phyloP scores from a whole-genome alignment of 352 stramenopile species.

The Phytophthora syringae region DNA sequence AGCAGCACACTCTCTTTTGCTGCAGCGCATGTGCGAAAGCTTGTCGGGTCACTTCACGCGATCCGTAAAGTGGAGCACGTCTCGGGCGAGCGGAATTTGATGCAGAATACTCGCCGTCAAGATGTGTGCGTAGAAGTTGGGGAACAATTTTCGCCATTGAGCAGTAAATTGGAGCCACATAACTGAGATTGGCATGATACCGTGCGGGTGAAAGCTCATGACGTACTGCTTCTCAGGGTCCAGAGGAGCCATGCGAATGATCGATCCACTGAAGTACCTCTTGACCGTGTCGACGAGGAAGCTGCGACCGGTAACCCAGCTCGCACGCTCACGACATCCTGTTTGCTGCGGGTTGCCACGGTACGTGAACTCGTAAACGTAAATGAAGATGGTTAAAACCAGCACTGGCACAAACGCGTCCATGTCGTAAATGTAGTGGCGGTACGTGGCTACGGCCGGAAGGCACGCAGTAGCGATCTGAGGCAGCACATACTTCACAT shows the following conservation, averaged over 20 bases:
- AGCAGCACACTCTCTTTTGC: constrained; percentile 72
- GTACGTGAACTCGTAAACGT: constrained; percentile 76
- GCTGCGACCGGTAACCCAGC: constrained; percentile 49
- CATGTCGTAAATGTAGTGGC: constrained; percentile 56
- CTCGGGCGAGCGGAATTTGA: constrained; percentile 76
- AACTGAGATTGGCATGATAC: constrained; percentile 76
- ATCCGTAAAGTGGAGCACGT: constrained; percentile 81
- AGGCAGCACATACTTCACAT: constrained; percentile 63
- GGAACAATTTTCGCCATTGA: constrained; percentile 73
- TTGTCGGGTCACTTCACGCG: constrained; percentile 73
- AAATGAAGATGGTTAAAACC: constrained; percentile 56
- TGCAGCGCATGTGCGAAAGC: constrained; percentile 60
- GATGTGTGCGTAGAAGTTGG: constrained; percentile 67
- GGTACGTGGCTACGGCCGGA: constrained; percentile 53
- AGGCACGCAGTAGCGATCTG: constrained; percentile 46
- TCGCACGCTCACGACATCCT: constrained; percentile 53
- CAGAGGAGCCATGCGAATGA: constrained; percentile 64
- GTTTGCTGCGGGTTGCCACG: constrained; percentile 68
- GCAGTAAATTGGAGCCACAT: constrained; percentile 84
- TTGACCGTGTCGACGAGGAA: constrained; percentile 63
- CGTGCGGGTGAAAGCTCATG: constrained; percentile 81
- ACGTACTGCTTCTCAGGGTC: constrained; percentile 74
- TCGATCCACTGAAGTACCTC: constrained; percentile 68
- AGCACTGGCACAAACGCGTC: constrained; percentile 52
- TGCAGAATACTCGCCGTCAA: constrained; percentile 83